Percentiles rank a stretch among this genome's conserved stretches.
Evolutionary conservation across 192 early-diverging fungal genomes (phyloP).

Genomic region (Backusella circina): DNA sequence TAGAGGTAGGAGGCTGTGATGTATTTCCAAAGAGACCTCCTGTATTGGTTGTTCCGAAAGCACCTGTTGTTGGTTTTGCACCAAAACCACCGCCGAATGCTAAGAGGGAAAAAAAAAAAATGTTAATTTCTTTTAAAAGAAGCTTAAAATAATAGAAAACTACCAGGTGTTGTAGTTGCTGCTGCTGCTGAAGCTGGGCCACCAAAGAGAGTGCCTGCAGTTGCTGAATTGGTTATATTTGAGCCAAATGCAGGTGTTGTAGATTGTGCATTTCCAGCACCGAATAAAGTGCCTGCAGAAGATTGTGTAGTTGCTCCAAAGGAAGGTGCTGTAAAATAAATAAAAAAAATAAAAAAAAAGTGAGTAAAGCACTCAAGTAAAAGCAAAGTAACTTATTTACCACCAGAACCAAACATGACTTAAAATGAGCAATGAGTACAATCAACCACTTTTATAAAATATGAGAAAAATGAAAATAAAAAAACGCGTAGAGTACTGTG

Average conservation of each 20-base stretch:
- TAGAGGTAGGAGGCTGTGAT: not conserved
- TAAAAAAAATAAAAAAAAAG: no score
- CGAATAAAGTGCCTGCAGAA: conserved; percentile 11
- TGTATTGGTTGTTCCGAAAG: conserved; percentile 6
- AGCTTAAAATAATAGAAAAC: not conserved
- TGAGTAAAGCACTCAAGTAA: not conserved
- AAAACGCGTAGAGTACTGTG: not conserved
- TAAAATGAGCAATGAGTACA: not conserved
- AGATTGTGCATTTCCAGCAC: not conserved
- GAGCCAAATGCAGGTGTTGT: conserved; percentile 7
- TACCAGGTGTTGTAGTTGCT: not conserved
- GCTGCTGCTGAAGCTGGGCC: not conserved
- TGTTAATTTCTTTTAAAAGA: not conserved
- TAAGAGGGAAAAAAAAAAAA: not conserved
- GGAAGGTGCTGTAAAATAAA: not conserved
- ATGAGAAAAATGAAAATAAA: not conserved
- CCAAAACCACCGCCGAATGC: not conserved
- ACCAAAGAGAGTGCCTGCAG: conserved; percentile 14
- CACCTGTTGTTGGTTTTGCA: not conserved
- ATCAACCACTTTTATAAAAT: not conserved
- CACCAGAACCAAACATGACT: conserved; percentile 8
- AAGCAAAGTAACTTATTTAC: not conserved
- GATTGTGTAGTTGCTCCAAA: conserved; percentile 2
- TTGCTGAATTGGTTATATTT: not conserved
- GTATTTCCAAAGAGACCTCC: not conserved